Base-by-base conservation (phyloP, 352 stramenopile genomes). In the Halophytophthora polymorphica region DNA sequence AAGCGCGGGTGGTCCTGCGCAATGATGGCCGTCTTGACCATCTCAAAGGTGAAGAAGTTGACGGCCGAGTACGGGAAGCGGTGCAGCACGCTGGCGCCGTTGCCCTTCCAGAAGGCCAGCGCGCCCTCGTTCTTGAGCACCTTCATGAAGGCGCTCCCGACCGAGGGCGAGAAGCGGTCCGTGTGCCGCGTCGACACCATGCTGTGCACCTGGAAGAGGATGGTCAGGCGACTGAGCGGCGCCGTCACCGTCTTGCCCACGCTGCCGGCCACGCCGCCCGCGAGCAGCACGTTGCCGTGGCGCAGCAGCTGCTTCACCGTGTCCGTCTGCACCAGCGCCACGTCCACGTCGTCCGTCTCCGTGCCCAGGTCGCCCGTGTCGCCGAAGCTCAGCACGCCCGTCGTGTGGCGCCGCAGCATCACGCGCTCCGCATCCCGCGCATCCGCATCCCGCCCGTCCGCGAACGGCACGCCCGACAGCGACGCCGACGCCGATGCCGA, bases 11-110 rank as follows among this genome's bases (percentile, higher is more conserved):
- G 61, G 45, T 87, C 56, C 40, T 86, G 69, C 19, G 77, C 65
- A 44, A 89, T 79, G 47, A 92, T 79, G 25, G 62, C 57, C 66
- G 75, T 73, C 81, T 86, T 92, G 76, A 95, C 56, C 78, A 90
- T 80, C 70, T 98, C 95, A 56, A 97, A 98, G 35, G 93, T 93
- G 61, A 93, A 97, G 66, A 98, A 98, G 53, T 98, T 98, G 54
- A 98, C 96, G 0, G 93, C 95, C 37, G 89, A 97, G 67, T 98
- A 98, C 42, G 95, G 95, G 69, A 98, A 98, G 15, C 95, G 83
- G 68, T 98, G 95, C 23, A 98, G 61, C 11, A 98, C 91, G 29
- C 89, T 98, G 19, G 94, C 96, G 23, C 93, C 94, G 58, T 98
- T 98, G 43, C 95, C 95, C 55, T 97, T 98, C 95, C 95, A 98